These are phyloP conservation scores for Eucalyptus tenuipes DNA, from an alignment of 345 rosid genomes.

Conservation along the genomic window DNA sequence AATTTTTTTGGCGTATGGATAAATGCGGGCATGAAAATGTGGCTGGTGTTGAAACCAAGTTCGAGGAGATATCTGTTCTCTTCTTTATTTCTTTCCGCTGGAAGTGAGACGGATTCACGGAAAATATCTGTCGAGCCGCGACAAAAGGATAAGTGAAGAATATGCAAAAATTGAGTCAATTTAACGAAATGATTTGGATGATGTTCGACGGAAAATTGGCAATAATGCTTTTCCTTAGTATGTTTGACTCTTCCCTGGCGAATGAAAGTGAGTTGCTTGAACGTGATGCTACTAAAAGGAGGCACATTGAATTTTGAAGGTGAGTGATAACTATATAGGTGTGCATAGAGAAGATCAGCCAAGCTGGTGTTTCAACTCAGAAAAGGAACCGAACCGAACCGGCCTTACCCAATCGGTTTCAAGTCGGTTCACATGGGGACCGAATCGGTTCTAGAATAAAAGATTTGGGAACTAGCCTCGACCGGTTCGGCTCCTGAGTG, in stretches of 20 bases:
- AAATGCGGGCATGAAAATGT: background rate
- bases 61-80: background rate
- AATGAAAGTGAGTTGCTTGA: background rate
- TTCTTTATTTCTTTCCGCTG: background rate
- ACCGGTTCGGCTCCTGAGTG: fast-evolving
- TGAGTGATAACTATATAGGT: background rate
- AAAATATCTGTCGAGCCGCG: background rate
- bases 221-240: background rate
- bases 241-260: background rate
- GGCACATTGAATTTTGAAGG: background rate
- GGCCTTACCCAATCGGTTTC: background rate
- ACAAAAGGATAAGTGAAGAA: background rate
- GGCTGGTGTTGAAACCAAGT: background rate
- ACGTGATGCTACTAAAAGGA: background rate
- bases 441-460: background rate
- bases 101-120: background rate
- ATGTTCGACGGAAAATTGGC: background rate
- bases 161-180: background rate
- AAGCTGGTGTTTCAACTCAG: background rate
- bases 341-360: background rate
- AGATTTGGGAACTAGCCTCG: background rate
- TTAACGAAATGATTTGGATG: background rate
- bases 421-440: background rate
- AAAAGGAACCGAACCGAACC: background rate
- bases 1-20: background rate